Conservation (phyloP, 2,329 filamentous ascomycete genomes). For the Botryotinia globosa region DNA sequence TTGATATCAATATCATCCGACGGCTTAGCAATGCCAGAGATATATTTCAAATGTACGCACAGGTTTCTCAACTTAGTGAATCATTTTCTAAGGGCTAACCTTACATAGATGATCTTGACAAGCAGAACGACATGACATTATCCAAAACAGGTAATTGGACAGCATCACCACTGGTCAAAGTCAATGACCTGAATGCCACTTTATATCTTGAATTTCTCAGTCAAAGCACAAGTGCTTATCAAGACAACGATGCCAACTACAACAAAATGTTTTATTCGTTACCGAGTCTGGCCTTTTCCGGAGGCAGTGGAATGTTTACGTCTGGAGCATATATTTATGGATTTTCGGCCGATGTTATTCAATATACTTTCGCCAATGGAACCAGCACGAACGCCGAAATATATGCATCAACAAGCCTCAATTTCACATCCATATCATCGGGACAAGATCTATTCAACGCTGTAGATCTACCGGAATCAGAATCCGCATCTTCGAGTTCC, state of each 20-base stretch:
- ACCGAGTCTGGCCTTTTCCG: constrained; percentile 4
- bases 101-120: constrained; percentile 19
- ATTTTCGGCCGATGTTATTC: constrained; percentile 35
- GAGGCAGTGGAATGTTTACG: constrained; percentile 26
- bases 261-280: constrained; percentile 40
- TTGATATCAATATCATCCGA: constrained; percentile 59
- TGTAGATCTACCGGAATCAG: constrained; percentile 19
- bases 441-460: constrained; percentile 24
- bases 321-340: constrained; percentile 36
- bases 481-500: constrained; percentile 11
- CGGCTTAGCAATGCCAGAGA: constrained; percentile 52
- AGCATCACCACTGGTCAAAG: constrained; percentile 49
- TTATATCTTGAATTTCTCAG: constrained; percentile 47
- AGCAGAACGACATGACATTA: constrained; percentile 5
- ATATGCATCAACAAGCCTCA: constrained; percentile 30
- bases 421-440: constrained; percentile 28
- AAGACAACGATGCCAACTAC: constrained; percentile 42
- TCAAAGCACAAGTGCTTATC: constrained; percentile 36
- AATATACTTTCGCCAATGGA: constrained; percentile 41
- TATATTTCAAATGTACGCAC: constrained; percentile 42
- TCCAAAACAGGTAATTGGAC: constrained; percentile 22
- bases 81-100: background rate
- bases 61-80: background rate
- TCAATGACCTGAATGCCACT: constrained; percentile 52
- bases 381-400: constrained; percentile 35